phyloP scores from a whole-genome alignment of 2,329 filamentous ascomycete genomes.

The Ilyonectria mors-panacis region DNA sequence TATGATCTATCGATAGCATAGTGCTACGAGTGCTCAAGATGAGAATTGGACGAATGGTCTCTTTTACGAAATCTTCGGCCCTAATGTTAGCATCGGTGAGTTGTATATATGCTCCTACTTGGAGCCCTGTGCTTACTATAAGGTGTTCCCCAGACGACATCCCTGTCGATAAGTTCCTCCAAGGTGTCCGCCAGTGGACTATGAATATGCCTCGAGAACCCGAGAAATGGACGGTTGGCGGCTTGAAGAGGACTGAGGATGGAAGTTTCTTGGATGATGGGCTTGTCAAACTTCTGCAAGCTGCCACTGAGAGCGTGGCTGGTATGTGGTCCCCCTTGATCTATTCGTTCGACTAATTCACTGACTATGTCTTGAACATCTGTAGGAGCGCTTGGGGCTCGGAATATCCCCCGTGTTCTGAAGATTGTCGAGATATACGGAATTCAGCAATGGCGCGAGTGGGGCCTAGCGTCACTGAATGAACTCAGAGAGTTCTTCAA shows the following conservation, averaged over 20 bases:
- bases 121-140: too few species aligned
- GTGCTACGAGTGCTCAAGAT: background rate
- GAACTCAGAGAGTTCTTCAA: conserved; percentile 52
- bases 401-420: conserved; percentile 71
- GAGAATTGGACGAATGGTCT: background rate
- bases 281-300: conserved; percentile 69
- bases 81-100: conserved; percentile 19
- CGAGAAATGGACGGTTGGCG: conserved; percentile 63
- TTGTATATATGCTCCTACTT: too few species aligned
- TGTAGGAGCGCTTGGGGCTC: conserved; percentile 64
- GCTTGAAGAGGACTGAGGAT: conserved; percentile 62
- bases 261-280: conserved; percentile 71
- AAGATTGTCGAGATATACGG: conserved; percentile 74
- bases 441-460: conserved; percentile 73
- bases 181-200: too few species aligned
- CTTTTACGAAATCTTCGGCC: conserved; percentile 54
- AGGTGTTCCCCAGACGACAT: conserved; percentile 52
- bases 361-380: too few species aligned
- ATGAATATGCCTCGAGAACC: conserved; percentile 55
- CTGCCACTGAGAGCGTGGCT: conserved; percentile 73
- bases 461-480: conserved; percentile 74
- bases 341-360: too few species aligned
- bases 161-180: too few species aligned
- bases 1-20: background rate
- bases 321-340: conserved; percentile 48